Conservation (phyloP, 1,284 basidiomycete species). For the Termitomyces sp. region DNA sequence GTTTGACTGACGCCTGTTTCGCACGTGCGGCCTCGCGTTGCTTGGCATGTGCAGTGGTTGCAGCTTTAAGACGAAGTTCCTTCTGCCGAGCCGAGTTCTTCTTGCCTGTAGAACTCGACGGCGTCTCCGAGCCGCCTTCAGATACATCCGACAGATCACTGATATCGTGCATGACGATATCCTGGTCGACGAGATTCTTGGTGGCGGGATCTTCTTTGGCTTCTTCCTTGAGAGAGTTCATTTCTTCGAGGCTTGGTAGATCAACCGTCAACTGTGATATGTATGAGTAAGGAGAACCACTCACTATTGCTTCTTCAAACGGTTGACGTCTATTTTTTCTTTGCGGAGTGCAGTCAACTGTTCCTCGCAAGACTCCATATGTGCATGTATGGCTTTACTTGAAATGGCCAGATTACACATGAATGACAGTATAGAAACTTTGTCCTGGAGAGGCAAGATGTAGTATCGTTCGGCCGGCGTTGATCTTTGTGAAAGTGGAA, state of each 20-base stretch:
- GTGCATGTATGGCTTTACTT: conserved; percentile 80
- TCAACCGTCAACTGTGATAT: conserved; percentile 13
- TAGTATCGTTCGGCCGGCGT: conserved; percentile 71
- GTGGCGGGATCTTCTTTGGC: conserved; percentile 42
- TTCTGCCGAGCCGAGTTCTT: conserved; percentile 47
- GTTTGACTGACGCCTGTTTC: conserved; percentile 68
- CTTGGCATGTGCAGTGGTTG: conserved; percentile 61
- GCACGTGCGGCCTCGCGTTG: conserved; percentile 70
- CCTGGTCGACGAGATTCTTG: conserved; percentile 46
- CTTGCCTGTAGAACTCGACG: conserved; percentile 39
- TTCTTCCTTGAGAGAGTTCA: conserved; percentile 59
- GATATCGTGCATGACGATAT: conserved; percentile 53
- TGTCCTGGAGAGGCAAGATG: conserved; percentile 69
- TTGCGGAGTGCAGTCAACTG: conserved; percentile 90
- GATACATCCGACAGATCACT: conserved; percentile 71
- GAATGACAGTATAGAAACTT: conserved; percentile 82
- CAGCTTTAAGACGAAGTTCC: conserved; percentile 50
- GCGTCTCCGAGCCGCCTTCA: conserved; percentile 49
- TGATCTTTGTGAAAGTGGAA: conserved; percentile 36
- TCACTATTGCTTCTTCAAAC: conserved; percentile 82
- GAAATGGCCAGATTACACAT: conserved; percentile 88
- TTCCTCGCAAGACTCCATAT: conserved; percentile 88
- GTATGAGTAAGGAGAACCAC: conserved; percentile 23
- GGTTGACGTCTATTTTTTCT: conserved; percentile 91
- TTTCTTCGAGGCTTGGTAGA: conserved; percentile 60